Conservation (phyloP, 2,329 filamentous ascomycete species). For the Didymella glomerata region DNA sequence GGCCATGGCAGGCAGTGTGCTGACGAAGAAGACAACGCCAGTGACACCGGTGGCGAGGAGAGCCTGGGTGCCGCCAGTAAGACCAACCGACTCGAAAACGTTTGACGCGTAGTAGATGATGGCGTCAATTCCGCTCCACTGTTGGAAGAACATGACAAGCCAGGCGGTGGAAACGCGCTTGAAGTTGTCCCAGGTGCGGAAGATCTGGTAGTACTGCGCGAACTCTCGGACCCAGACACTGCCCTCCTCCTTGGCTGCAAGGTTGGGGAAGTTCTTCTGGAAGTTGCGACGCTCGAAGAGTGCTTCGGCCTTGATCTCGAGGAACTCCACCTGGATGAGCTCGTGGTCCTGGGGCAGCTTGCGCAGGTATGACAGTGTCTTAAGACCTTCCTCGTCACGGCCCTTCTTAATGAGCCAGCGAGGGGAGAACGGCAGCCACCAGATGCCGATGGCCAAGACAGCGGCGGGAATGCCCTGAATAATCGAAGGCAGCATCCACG, state of each 20-base stretch:
- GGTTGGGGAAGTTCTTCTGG: conserved; percentile 56
- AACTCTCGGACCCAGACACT: conserved; percentile 57
- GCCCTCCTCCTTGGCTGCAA: conserved; percentile 54
- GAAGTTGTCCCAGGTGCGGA: conserved; percentile 61
- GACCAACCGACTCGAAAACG: conserved; percentile 67
- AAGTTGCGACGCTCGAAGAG: conserved; percentile 56
- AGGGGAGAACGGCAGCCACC: conserved; percentile 39
- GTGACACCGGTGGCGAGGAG: conserved; percentile 70
- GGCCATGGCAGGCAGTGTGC: conserved; percentile 65
- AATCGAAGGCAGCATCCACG: conserved; percentile 39
- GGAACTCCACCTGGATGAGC: conserved; percentile 55
- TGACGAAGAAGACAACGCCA: conserved; percentile 65
- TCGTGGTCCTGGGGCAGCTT: conserved; percentile 43
- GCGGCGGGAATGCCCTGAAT: conserved; percentile 40
- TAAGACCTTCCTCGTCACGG: conserved; percentile 35
- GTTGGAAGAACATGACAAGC: conserved; percentile 61
- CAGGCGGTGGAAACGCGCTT: conserved; percentile 57
- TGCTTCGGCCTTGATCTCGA: conserved; percentile 59
- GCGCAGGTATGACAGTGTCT: conserved; percentile 40
- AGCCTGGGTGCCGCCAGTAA: conserved; percentile 61
- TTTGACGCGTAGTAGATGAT: conserved; percentile 66
- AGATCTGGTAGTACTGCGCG: conserved; percentile 60
- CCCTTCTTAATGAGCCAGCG: conserved; percentile 41
- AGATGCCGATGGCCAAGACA: conserved; percentile 37
- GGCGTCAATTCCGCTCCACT: conserved; percentile 56